Evolutionary conservation across 306 rosid species (phyloP), one percentile per base, ranked within the genome.

Genomic region (Senna tora): DNA sequence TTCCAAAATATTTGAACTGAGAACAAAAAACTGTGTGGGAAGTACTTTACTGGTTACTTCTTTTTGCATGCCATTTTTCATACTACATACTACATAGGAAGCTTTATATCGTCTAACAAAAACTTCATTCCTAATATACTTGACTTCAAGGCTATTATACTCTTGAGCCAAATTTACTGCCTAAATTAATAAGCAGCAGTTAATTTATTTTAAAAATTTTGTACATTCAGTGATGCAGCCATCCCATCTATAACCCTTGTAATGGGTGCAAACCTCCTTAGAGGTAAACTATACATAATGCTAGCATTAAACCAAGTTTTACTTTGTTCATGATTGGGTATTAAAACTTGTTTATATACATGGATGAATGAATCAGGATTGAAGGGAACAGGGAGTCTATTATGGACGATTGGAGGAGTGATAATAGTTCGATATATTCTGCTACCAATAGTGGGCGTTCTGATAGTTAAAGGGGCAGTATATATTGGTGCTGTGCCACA

Each of bases 241-340:
- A 75, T 92, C 62, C 98, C 96, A 71, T 55, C 83, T 28, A 75
- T 86, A 43, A 88, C 98, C 6, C 90, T 92, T 49, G 82, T 92
- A 56, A 41, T 92, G 49, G 98, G 98, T 70, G 94, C 91, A 77
- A 92, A 89, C 86, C 96, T 86, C 63, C 82, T 89, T 16, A 89
- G 56, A 80, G 97, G 97, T 85, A 76, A 71, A 52, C 49, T 12
- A 46, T 13, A 45, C 34, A 11, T 69, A 33, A 56, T 69, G 61
- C 41, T 57, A 22, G 1, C 54, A 12, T 6, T 30, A 39, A 49
- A 65, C 20, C 30, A 54, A 9, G 21, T 7, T 19, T 28, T 30
- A 5, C 30, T 9, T 32, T 65, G 10, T 21, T 32, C 9, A 9
- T 13, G 56, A 1, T 62, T 4, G 6, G 34, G 65, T 52, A 14